Base-by-base conservation (phyloP, 495 filamentous ascomycete genomes). In the Xylaria flabelliformis region DNA sequence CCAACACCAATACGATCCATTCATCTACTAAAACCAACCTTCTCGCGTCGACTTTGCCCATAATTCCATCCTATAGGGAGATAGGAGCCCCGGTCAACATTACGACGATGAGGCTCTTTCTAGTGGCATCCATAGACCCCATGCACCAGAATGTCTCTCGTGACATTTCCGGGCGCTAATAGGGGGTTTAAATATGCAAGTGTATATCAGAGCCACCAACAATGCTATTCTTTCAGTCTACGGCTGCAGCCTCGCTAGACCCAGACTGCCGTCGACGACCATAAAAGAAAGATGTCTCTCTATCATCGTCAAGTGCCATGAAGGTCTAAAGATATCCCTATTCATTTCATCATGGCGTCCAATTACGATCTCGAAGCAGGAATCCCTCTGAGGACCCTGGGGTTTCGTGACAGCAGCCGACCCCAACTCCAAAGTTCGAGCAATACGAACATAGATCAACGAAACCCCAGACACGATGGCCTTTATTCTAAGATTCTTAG, bases 71-170 rank as follows among this genome's bases (percentile, higher is more conserved):
- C 39, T 42, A 63, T 63, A 24, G 15, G 17, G 39, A 63, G 61
- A 63, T 44, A 39, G 32, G 39, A 63, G 39, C 21, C 39, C 34
- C 29, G 36, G 19, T 24, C 21, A 63, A 42, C 61, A 36, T 42
- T 63, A 26, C 39, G 61, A 39, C 61, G 4, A 42, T 41, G 39
- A 63, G 61, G 61, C 61, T 41, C 61, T 63, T 63, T 42, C 61
- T 15, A 63, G 61, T 63, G n/a, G 39, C 39, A 21, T n/a, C 61
- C 39, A 39, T n/a, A 39, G 17, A 62, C 58, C 58, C 26, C 19
- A 42, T 26, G 39, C 61, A 24, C 26, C 53, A n/a, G 12, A 24
- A 44, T 41, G 61, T 15, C 61, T 24, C 36, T 41, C 12, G 19
- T 9, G 55, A 61, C 36, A 4, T 44, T 10, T 26, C 1, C 24